Evolutionary conservation across 148 eudicot genomes (phyloP), one percentile per base, ranked within the genome.

Genomic region (Vaccinium darrowii): DNA sequence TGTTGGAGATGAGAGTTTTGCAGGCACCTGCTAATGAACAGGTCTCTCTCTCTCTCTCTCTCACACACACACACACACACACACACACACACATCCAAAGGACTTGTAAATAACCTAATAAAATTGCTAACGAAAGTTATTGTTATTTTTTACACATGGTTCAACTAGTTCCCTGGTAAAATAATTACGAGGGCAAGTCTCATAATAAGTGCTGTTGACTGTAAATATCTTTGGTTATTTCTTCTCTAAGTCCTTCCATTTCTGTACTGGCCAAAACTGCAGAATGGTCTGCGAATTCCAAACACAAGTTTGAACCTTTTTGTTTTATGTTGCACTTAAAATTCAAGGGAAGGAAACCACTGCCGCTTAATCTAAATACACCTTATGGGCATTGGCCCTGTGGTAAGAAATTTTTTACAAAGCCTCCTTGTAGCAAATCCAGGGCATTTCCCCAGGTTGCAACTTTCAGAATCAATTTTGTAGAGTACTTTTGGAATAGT

Each of bases 1-100:
- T 91, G 79, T 87, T 91, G 94, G 92, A 91, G 90, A 90, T 90
- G 91, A 93, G 91, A 91, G 85, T 91, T 86, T 92, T 89, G 95
- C 95, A 87, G 95, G 97, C 93, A 85, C 91, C 87, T 89, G 93
- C 90, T 89, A 81, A 79, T 90, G 85, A 83, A 86, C 89, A 90
- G 98, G 98, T 93, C 73, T 87, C 82, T 87, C 81, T 85, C 75
- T 71, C 36, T 33, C 36, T 33, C 36, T 33, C 8, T 63, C 12
- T 63, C n/a, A n/a, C n/a, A n/a, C n/a, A n/a, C n/a, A n/a, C n/a
- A n/a, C n/a, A n/a, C n/a, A n/a, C n/a, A n/a, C n/a, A n/a, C n/a
- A n/a, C n/a, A n/a, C n/a, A n/a, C n/a, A n/a, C n/a, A n/a, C n/a
- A n/a, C 69, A 63, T 8, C 69, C 12, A 0, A n/a, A 63, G 69